Percentiles rank a stretch among this genome's conserved stretches.
phyloP scores from a whole-genome alignment of 176 grass and related monocot genomes.

The Musa acuminata region DNA sequence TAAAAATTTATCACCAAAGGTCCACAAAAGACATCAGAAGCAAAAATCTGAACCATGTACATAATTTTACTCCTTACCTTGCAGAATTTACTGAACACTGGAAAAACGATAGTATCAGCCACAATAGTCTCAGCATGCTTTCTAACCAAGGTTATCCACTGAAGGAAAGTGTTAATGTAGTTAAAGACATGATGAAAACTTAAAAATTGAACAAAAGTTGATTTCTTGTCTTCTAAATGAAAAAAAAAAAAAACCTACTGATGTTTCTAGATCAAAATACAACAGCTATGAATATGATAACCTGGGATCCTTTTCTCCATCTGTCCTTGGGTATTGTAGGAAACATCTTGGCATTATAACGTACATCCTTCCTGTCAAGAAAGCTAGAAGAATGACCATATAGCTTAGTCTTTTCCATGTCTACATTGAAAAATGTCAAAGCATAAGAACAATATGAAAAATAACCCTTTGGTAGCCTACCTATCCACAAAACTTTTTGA shows the following conservation, averaged over 20 bases:
- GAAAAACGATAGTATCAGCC: constrained; percentile 52
- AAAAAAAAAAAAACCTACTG: not conserved
- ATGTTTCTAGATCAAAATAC: not conserved
- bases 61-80: constrained; percentile 39
- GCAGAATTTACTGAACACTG: constrained; percentile 78
- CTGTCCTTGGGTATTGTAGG: constrained; percentile 61
- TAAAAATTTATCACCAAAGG: too few species aligned
- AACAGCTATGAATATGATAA: constrained; percentile 19
- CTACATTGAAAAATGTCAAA: not conserved
- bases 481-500: constrained; percentile 88
- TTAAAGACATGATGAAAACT: not conserved
- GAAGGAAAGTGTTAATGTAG: constrained; percentile 30
- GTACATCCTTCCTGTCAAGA: constrained; percentile 61
- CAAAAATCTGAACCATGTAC: not conserved
- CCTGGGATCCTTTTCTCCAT: constrained; percentile 99
- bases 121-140: constrained; percentile 67
- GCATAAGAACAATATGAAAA: not conserved
- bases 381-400: constrained; percentile 39
- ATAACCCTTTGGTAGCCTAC: constrained; percentile 23
- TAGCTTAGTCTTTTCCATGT: not conserved
- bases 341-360: constrained; percentile 78
- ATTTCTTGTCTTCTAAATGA: not conserved
- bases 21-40: too few species aligned
- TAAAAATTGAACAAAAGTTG: constrained; percentile 9
- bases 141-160: constrained; percentile 81